A percentile compares a stretch with the other conserved stretches of the same genome.
Conservation (phyloP, 768 basidiomycete genomes). For the Stropharia rugosoannulata region DNA sequence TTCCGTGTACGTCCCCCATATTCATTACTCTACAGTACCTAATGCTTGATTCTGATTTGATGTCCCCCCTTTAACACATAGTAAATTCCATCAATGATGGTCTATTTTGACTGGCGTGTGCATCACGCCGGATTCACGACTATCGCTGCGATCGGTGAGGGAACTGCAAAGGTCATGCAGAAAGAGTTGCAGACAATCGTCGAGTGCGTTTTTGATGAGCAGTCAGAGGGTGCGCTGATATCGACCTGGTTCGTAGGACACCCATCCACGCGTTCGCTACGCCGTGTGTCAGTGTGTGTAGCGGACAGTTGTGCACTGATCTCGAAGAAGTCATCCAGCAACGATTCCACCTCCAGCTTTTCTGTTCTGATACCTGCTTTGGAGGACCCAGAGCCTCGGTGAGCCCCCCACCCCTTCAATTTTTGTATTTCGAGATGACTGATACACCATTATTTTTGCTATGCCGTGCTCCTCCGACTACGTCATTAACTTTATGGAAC, state of each 20-base stretch:
- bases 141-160: slow-evolving; percentile 83
- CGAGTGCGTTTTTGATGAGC: slow-evolving; percentile 47
- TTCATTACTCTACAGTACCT: too few relatives aligned
- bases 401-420: slow-evolving; percentile 37
- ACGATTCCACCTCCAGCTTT: slow-evolving; percentile 64
- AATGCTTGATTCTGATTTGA: neutral
- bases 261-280: slow-evolving; percentile 71
- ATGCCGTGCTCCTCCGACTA: neutral
- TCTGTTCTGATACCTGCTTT: slow-evolving; percentile 73
- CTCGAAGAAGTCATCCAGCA: slow-evolving; percentile 84
- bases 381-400: slow-evolving; percentile 78
- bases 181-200: slow-evolving; percentile 82
- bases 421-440: neutral
- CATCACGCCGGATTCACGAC: slow-evolving; percentile 87
- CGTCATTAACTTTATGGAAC: neutral
- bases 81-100: slow-evolving; percentile 81
- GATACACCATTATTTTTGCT: neutral
- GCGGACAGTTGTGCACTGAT: slow-evolving; percentile 89
- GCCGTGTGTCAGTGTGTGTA: slow-evolving; percentile 87
- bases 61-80: too few relatives aligned
- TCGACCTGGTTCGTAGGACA: slow-evolving; percentile 34
- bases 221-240: neutral
- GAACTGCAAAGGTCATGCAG: slow-evolving; percentile 78
- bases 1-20: slow-evolving; percentile 46
- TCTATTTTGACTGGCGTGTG: slow-evolving; percentile 79